Evolutionary conservation across 768 basidiomycete genomes (phyloP).

Genomic region (Lactifluus volemus): DNA sequence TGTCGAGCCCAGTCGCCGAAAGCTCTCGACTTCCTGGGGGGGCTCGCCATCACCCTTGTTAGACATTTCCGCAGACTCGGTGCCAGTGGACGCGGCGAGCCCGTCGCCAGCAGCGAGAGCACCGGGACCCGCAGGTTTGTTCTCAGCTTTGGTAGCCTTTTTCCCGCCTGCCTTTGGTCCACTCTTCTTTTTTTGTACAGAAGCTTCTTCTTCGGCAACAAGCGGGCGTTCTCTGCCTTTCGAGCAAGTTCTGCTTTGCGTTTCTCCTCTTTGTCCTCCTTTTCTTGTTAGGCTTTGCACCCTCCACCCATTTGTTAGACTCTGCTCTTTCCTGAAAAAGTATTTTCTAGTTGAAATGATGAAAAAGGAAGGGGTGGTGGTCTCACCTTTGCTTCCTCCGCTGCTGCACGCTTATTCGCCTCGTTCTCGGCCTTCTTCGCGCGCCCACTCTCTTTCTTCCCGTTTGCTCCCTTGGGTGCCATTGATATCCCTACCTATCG

Average conservation of each 20-base stretch:
- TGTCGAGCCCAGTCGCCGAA: slow-evolving; percentile 83
- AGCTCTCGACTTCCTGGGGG: slow-evolving; percentile 51
- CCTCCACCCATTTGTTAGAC: slow-evolving; percentile 57
- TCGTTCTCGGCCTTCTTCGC: slow-evolving; percentile 93
- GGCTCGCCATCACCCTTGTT: slow-evolving; percentile 26
- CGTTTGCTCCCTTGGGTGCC: slow-evolving; percentile 83
- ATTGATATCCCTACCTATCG: slow-evolving; percentile 30
- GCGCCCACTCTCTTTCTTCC: slow-evolving; percentile 86
- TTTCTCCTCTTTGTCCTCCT: slow-evolving; percentile 73
- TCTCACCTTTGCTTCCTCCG: slow-evolving; percentile 49
- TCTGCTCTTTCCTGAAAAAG: slow-evolving; percentile 61
- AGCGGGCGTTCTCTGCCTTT: slow-evolving; percentile 77
- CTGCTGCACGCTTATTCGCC: slow-evolving; percentile 62
- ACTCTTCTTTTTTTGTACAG: slow-evolving; percentile 45
- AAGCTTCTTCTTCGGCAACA: slow-evolving; percentile 82
- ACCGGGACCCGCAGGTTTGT: slow-evolving; percentile 69
- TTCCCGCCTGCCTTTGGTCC: slow-evolving; percentile 32
- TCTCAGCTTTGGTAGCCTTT: not conserved
- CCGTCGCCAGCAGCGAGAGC: slow-evolving; percentile 71
- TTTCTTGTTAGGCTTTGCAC: slow-evolving; percentile 58
- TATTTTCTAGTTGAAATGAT: not conserved
- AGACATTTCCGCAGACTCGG: slow-evolving; percentile 21
- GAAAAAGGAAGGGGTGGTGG: not conserved
- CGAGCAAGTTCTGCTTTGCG: slow-evolving; percentile 72
- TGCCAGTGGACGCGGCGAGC: slow-evolving; percentile 21